Conservation (phyloP, 2,329 filamentous ascomycete species). For the Rhynchosporium secalis region DNA sequence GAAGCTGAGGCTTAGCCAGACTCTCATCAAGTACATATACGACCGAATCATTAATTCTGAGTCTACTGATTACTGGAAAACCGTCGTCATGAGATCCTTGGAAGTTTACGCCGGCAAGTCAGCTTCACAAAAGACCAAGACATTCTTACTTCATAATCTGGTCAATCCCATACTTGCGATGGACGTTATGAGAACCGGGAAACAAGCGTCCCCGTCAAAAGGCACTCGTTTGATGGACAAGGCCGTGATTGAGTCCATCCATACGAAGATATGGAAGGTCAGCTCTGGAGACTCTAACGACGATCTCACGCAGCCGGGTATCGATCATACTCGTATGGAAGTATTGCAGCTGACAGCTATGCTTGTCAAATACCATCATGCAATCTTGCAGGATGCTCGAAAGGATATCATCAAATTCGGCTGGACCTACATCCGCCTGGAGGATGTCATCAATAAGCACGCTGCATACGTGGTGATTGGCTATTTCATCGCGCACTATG, state of each 20-base stretch:
- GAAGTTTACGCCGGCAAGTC: conserved; percentile 80
- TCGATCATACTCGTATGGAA: conserved; percentile 96
- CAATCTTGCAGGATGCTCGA: conserved; percentile 82
- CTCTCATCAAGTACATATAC: conserved; percentile 82
- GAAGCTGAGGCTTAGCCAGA: conserved; percentile 75
- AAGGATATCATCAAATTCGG: conserved; percentile 99
- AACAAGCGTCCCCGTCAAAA: conserved; percentile 53
- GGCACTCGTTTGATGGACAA: conserved; percentile 79
- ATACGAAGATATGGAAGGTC: conserved; percentile 90
- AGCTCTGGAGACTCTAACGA: conserved; percentile 80
- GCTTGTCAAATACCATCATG: conserved; percentile 91
- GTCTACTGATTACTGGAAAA: conserved; percentile 82
- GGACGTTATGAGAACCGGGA: conserved; percentile 87
- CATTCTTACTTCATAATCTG: conserved; percentile 86
- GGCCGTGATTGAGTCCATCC: conserved; percentile 83
- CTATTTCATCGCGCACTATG: conserved; percentile 96
- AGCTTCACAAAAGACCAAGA: conserved; percentile 85
- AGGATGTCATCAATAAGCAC: conserved; percentile 99
- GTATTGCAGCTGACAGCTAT: conserved; percentile 92
- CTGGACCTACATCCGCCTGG: conserved; percentile 97
- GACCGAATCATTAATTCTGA: conserved; percentile 78
- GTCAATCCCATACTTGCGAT: conserved; percentile 96
- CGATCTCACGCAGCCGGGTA: conserved; percentile 78
- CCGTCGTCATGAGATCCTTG: conserved; percentile 79
- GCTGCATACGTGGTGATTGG: conserved; percentile 95